Evolutionary conservation across 2,329 filamentous ascomycete genomes (phyloP), one percentile per base, ranked within the genome.

Genomic region (Cladosporium sp.): DNA sequence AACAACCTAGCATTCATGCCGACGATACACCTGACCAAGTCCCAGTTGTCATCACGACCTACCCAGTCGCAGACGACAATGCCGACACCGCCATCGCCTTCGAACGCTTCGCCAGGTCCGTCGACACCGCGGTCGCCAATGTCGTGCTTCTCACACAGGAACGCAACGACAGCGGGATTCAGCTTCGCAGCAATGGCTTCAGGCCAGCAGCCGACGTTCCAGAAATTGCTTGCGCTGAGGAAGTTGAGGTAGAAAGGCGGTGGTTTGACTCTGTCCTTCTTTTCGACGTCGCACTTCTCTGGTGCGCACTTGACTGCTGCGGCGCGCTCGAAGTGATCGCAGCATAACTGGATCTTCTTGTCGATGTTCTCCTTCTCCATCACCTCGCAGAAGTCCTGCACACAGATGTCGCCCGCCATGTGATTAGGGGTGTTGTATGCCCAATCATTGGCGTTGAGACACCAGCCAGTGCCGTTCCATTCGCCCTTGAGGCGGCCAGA

Each of bases 351-450:
- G 59, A 96, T 88, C 80, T 97, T 99, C 73, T 86, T 85, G 36
- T 87, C 79, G 59, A 97, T 93, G 65, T 87, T 88, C 59, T 83
- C 78, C 20, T 83, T 85, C 72, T 91, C 84, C 45, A 87, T 76
- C 34, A 99, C 85, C 69, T 95, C 91, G 79, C 95, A 97, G 74
- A 93, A 97, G 76, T 97, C 94, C 76, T 97, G 94, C 40, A 97
- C 86, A 63, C 89, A 86, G 59, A 97, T 84, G 62, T 86, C 79
- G 3, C 90, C 91, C 66, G 85, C 86, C 34, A 78, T 79, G 57
- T 89, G 87, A 68, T 95, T 85, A 32, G 88, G 85, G 61, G 89
- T 90, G 75, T 97, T 97, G 75, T 97, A 89, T 0, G 89, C 90
- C 93, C 93, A 97, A 17, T 75, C 75, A 34, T 79, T 77, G 55